A percentile compares a stretch with the other conserved stretches of the same genome.
Conservation (phyloP, 2,329 filamentous ascomycete genomes). For the Stachybotrys echinatus region DNA sequence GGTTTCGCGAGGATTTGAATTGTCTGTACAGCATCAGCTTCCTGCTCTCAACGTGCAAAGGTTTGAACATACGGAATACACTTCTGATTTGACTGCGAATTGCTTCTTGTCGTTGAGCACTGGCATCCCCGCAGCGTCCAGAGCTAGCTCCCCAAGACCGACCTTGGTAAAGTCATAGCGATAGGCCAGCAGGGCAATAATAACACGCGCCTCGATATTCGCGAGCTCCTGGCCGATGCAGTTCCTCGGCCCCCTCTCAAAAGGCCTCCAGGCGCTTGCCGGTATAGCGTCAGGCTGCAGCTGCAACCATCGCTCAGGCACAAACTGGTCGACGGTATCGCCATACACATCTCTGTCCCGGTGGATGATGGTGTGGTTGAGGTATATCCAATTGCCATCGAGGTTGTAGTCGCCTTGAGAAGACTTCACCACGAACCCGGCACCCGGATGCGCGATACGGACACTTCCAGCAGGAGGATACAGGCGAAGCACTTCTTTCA, state of each 20-base stretch:
- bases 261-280: neutral
- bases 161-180: neutral
- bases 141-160: neutral
- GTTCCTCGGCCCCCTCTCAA: neutral
- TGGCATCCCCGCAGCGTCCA: neutral
- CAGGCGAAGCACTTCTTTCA: constrained; percentile 30
- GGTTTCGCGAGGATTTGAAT: constrained; percentile 1
- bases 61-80: neutral
- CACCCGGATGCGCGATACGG: constrained; percentile 17
- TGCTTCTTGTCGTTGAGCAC: neutral
- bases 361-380: constrained; percentile 26
- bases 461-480: constrained; percentile 25
- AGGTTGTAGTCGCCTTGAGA: constrained; percentile 12
- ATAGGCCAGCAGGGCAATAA: neutral
- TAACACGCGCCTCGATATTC: neutral
- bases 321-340: constrained; percentile 25
- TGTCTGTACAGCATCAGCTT: neutral
- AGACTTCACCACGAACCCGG: constrained; percentile 2
- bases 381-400: constrained; percentile 29
- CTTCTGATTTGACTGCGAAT: neutral
- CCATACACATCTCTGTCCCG: constrained; percentile 27
- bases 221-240: constrained; percentile 2
- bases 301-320: constrained; percentile 36
- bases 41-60: neutral
- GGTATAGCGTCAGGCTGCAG: neutral